These are phyloP conservation scores for Dendrothele bispora DNA, from an alignment of 768 basidiomycete genomes.

Conservation along the genomic window DNA sequence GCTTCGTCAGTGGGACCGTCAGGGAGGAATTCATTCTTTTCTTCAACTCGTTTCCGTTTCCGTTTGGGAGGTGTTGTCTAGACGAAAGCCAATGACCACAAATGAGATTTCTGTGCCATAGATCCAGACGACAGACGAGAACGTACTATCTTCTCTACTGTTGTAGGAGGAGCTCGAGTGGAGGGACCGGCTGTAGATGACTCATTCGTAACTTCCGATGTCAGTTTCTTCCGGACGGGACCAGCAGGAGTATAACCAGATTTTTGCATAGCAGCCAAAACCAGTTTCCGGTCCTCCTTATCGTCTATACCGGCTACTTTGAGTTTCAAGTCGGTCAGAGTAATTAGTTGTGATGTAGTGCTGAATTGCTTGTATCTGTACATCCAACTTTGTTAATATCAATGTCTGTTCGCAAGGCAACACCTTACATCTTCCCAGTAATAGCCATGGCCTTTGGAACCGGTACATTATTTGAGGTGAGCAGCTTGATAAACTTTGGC, in stretches of 20 bases:
- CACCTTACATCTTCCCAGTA: constrained; percentile 65
- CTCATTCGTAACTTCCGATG: too few species aligned
- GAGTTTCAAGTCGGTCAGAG: constrained; percentile 62
- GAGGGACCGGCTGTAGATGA: constrained; percentile 17
- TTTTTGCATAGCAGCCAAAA: constrained; percentile 60
- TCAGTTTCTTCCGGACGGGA: constrained; percentile 19
- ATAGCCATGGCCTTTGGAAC: constrained; percentile 68
- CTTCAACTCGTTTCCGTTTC: constrained; percentile 54
- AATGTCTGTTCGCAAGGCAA: constrained; percentile 3
- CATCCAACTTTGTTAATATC: constrained; percentile 13
- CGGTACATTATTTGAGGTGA: constrained; percentile 57
- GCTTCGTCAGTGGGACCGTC: constrained; percentile 50
- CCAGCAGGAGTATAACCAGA: constrained; percentile 54
- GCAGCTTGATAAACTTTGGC: constrained; percentile 64
- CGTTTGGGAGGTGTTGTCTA: constrained; percentile 48
- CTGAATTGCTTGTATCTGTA: constrained; percentile 71
- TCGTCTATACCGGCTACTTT: constrained; percentile 55
- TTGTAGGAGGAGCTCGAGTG: constrained; percentile 12
- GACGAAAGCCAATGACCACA: too few species aligned
- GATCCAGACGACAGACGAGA: too few species aligned
- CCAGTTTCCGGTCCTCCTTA: constrained; percentile 62
- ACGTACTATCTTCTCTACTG: constrained; percentile 32
- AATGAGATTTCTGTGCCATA: too few species aligned
- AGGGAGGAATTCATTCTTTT: constrained; percentile 61
- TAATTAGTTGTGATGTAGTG: constrained; percentile 55